These are phyloP conservation scores for Sclerotinia nivalis DNA, from an alignment of 2,329 filamentous ascomycete species.

Conservation along the genomic window DNA sequence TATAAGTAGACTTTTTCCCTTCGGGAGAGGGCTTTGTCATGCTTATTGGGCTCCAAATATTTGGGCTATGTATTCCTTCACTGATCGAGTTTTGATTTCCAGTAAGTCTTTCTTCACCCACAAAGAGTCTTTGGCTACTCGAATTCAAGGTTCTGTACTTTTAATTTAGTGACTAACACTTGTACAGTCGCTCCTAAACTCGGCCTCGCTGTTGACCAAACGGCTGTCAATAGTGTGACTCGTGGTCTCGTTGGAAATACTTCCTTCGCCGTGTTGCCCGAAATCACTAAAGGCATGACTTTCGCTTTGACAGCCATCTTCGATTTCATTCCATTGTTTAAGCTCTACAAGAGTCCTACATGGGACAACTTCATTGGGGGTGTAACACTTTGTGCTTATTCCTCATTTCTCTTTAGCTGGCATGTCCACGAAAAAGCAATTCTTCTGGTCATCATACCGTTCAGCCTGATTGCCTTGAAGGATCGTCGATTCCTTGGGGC, in stretches of 20 bases:
- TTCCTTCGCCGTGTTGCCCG: constrained; percentile 87
- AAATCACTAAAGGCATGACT: constrained; percentile 77
- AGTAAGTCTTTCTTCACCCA: constrained; percentile 49
- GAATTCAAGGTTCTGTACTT: background rate
- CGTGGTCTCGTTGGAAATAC: constrained; percentile 92
- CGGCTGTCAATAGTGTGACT: constrained; percentile 84
- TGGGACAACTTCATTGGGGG: constrained; percentile 91
- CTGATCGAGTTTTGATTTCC: constrained; percentile 79
- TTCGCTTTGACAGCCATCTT: constrained; percentile 82
- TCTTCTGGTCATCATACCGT: constrained; percentile 89
- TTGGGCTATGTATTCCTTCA: constrained; percentile 95
- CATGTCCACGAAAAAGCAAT: constrained; percentile 98
- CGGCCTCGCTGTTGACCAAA: constrained; percentile 69
- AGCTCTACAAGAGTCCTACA: constrained; percentile 76
- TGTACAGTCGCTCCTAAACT: constrained; percentile 74
- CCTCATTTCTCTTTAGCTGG: constrained; percentile 97
- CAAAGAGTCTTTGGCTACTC: background rate
- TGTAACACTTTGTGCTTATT: constrained; percentile 89
- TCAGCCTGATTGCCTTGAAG: constrained; percentile 86
- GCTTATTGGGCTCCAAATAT: constrained; percentile 98
- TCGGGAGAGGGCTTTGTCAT: constrained; percentile 90
- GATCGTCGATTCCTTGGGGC: constrained; percentile 89
- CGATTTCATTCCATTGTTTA: constrained; percentile 76
- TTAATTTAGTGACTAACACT: background rate
- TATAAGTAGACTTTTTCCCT: constrained; percentile 83